Percentiles rank a stretch among this genome's conserved stretches.
Evolutionary conservation across 2,329 filamentous ascomycete species (phyloP).

Genomic region (Pseudocercospora musae): DNA sequence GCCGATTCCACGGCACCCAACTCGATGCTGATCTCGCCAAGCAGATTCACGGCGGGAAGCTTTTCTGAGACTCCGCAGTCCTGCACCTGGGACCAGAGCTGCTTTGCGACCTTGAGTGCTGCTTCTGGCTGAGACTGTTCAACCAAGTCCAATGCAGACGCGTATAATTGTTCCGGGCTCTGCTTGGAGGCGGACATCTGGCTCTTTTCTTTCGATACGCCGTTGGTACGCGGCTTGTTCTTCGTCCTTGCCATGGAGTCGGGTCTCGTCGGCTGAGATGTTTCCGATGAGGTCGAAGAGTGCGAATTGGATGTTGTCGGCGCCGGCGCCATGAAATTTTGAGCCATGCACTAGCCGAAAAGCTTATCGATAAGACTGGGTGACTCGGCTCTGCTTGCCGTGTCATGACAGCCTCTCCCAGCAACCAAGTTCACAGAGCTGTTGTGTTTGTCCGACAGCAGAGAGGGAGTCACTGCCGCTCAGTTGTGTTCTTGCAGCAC

Average conservation of each 20-base stretch:
- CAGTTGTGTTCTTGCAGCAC: conserved; percentile 1
- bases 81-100: conserved; percentile 51
- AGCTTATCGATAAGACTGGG: conserved; percentile 2
- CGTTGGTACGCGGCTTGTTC: conserved; percentile 47
- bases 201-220: conserved; percentile 36
- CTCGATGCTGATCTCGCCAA: conserved; percentile 80
- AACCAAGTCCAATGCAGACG: conserved; percentile 54
- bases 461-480: conserved; percentile 1
- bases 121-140: conserved; percentile 58
- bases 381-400: not conserved
- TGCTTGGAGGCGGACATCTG: conserved; percentile 46
- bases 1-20: conserved; percentile 76
- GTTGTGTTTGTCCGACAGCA: not conserved
- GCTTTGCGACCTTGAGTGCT: conserved; percentile 54
- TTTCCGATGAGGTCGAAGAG: not conserved
- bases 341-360: not conserved
- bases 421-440: not conserved
- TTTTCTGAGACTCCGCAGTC: conserved; percentile 37
- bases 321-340: conserved; percentile 1
- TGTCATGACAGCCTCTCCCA: not conserved
- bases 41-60: conserved; percentile 67
- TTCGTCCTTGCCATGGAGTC: conserved; percentile 30
- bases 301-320: not conserved
- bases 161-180: conserved; percentile 55
- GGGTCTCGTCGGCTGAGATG: not conserved